Evolutionary conservation across 2,329 filamentous ascomycete species (phyloP).

Genomic region (Fusarium cyanostomum): DNA sequence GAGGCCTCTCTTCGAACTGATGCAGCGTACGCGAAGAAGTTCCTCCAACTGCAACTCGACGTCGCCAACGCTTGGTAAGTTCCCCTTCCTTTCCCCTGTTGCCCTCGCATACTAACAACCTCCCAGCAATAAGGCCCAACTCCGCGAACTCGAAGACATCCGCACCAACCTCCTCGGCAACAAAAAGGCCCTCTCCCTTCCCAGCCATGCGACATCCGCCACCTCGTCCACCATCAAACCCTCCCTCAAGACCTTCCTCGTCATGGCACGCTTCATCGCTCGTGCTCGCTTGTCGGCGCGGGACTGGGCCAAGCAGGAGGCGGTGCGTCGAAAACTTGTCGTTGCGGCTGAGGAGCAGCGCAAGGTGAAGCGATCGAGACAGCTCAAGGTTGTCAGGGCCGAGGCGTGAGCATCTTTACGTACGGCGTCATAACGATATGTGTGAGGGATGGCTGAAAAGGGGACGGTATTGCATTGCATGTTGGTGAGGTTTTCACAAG

Average conservation of each 20-base stretch:
- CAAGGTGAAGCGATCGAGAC: conserved; percentile 55
- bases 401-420: conserved; percentile 39
- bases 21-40: conserved; percentile 86
- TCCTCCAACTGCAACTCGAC: conserved; percentile 80
- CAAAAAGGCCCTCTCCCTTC: conserved; percentile 48
- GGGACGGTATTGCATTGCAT: conserved; percentile 22
- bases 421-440: conserved; percentile 2
- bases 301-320: conserved; percentile 63
- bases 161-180: conserved; percentile 57
- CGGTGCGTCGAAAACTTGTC: conserved; percentile 58
- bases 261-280: conserved; percentile 62
- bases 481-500: neutral
- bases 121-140: conserved; percentile 87
- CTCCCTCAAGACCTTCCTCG: conserved; percentile 56
- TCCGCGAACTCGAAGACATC: conserved; percentile 86
- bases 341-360: conserved; percentile 59
- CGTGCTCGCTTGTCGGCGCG: conserved; percentile 59
- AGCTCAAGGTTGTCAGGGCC: conserved; percentile 53
- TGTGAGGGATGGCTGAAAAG: neutral
- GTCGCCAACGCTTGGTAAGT: conserved; percentile 92
- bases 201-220: conserved; percentile 35
- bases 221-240: conserved; percentile 30
- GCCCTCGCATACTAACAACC: conserved; percentile 16
- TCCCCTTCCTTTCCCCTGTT: conserved; percentile 13
- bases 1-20: conserved; percentile 84